A percentile compares a stretch with the other conserved stretches of the same genome.
These are phyloP conservation scores for Kwoniella shivajii DNA, from an alignment of 1,284 basidiomycete genomes.

Conservation along the genomic window DNA sequence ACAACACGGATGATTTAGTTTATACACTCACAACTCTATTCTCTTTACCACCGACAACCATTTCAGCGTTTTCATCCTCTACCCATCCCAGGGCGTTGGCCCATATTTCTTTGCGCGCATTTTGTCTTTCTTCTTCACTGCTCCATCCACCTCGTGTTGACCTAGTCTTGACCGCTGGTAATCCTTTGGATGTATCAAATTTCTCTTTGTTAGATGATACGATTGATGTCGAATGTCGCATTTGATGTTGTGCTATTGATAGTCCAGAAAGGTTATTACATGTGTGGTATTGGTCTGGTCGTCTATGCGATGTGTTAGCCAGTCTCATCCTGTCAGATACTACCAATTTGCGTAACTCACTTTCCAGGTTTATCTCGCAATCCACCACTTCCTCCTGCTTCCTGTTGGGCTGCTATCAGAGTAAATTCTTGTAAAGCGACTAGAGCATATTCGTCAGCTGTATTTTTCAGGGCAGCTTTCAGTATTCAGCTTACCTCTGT, in stretches of 20 bases:
- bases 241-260: conserved; percentile 79
- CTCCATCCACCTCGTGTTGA: conserved; percentile 31
- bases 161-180: conserved; percentile 35
- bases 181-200: conserved; percentile 35
- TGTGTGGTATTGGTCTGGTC: conserved; percentile 86
- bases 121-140: conserved; percentile 47
- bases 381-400: conserved; percentile 65
- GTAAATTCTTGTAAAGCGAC: conserved; percentile 85
- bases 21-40: conserved; percentile 70
- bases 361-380: conserved; percentile 94
- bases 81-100: conserved; percentile 68
- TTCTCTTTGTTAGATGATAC: conserved; percentile 54
- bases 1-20: neutral
- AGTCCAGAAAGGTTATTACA: conserved; percentile 85
- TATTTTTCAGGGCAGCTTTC: neutral
- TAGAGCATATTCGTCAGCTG: conserved; percentile 20
- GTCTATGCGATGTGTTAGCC: conserved; percentile 56
- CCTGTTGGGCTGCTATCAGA: conserved; percentile 79
- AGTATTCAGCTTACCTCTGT: conserved; percentile 44
- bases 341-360: conserved; percentile 53
- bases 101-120: conserved; percentile 63
- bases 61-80: conserved; percentile 66
- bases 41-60: conserved; percentile 64
- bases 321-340: neutral
- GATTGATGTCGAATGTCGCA: conserved; percentile 60